Evolutionary conservation across 768 basidiomycete genomes (phyloP).

Genomic region (Tulasnella calospora): DNA sequence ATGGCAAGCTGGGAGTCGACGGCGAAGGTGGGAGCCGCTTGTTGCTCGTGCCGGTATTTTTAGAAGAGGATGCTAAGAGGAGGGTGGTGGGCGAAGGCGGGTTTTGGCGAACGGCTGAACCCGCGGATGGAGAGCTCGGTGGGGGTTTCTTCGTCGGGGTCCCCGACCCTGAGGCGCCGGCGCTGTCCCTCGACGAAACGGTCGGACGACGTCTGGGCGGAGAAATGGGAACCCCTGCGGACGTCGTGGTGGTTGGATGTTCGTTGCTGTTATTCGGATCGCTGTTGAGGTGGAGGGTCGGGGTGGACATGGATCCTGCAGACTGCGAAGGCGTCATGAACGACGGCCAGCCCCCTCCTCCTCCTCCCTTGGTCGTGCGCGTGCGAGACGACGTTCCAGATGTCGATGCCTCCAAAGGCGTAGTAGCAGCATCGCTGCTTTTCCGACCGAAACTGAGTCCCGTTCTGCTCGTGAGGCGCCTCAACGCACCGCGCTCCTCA

Average conservation of each 20-base stretch:
- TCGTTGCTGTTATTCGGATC: constrained; percentile 43
- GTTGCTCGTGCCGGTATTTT: constrained; percentile 10
- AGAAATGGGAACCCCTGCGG: constrained; percentile 31
- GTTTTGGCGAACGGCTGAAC: neutral
- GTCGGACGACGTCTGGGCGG: constrained; percentile 42
- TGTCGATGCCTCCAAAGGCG: neutral
- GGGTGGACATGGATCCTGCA: constrained; percentile 69
- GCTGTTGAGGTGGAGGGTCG: constrained; percentile 56
- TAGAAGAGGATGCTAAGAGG: constrained; percentile 7
- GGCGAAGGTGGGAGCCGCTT: constrained; percentile 26
- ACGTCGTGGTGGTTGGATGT: constrained; percentile 29
- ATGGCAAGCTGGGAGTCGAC: constrained; percentile 30
- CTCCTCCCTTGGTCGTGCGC: neutral
- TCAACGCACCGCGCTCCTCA: neutral
- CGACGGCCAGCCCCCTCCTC: constrained; percentile 18
- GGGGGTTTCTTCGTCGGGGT: constrained; percentile 47
- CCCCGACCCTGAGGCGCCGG: constrained; percentile 27
- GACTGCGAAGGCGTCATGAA: constrained; percentile 64
- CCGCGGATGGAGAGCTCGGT: constrained; percentile 32
- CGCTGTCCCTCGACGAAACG: constrained; percentile 44
- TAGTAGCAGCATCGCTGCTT: neutral
- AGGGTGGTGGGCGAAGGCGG: constrained; percentile 19
- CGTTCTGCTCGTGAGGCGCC: constrained; percentile 17
- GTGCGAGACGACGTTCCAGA: neutral
- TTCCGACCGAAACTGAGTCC: constrained; percentile 9